A percentile compares a stretch with the other conserved stretches of the same genome.
Evolutionary conservation across 2,329 filamentous ascomycete genomes (phyloP).

Genomic region (Eutypella sp.): DNA sequence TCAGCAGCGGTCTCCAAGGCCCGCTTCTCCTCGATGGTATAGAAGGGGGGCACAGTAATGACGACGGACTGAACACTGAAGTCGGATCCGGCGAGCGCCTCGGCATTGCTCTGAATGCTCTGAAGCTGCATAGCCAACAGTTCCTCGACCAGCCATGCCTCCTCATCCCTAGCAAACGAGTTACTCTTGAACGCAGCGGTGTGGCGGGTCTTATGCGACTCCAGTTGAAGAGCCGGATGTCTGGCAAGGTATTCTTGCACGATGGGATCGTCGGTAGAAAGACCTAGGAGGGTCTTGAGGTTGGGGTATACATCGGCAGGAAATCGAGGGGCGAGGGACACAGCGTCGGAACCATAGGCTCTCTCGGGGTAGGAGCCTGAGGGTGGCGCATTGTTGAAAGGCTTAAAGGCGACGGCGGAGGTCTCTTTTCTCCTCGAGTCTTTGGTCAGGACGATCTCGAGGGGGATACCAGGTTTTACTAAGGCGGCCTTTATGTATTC

Average conservation of each 20-base stretch:
- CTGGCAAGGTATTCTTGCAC: conserved; percentile 67
- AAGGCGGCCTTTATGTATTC: conserved; percentile 95
- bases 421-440: conserved; percentile 95
- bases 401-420: conserved; percentile 90
- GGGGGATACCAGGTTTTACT: conserved; percentile 92
- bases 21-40: conserved; percentile 83
- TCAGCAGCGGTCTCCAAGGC: conserved; percentile 80
- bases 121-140: conserved; percentile 93
- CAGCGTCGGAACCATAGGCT: conserved; percentile 85
- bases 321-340: conserved; percentile 81
- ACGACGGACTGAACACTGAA: conserved; percentile 74
- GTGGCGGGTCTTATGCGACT: conserved; percentile 52
- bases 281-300: conserved; percentile 82
- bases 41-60: conserved; percentile 86
- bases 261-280: conserved; percentile 55
- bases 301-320: conserved; percentile 93
- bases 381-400: conserved; percentile 59
- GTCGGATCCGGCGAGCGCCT: conserved; percentile 72
- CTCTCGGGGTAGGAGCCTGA: conserved; percentile 75
- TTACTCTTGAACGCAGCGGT: conserved; percentile 81
- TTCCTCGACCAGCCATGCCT: conserved; percentile 80
- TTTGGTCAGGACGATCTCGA: conserved; percentile 96
- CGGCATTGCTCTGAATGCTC: conserved; percentile 84
- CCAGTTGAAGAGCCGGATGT: conserved; percentile 73
- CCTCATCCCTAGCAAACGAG: conserved; percentile 55